Conservation (phyloP, 2,329 filamentous ascomycete genomes). For the Penicillium fuscoglaucum region DNA sequence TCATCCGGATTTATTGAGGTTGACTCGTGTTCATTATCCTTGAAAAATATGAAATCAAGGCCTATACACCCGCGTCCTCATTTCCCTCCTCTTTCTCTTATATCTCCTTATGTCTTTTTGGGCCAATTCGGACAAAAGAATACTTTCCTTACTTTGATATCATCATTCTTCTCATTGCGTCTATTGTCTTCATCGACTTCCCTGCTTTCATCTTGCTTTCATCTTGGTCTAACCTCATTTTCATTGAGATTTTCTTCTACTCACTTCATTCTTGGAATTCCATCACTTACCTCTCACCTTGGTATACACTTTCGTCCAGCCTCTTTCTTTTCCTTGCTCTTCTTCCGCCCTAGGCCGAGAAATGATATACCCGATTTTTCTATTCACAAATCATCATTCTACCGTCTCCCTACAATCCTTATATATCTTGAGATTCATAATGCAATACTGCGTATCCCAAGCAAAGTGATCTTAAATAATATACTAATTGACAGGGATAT, state of each 20-base stretch:
- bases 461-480: background rate
- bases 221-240: slow-evolving; percentile 1
- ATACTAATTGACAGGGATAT: background rate
- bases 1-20: background rate
- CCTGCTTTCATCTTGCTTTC: background rate
- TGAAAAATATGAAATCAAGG: background rate
- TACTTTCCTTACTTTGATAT: background rate
- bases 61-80: background rate
- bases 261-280: background rate
- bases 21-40: background rate
- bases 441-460: background rate
- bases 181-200: background rate
- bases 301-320: slow-evolving; percentile 2
- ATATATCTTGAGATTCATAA: background rate
- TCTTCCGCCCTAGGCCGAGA: slow-evolving; percentile 12
- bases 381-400: background rate
- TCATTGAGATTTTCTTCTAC: slow-evolving; percentile 12
- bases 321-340: slow-evolving; percentile 2
- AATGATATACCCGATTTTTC: slow-evolving; percentile 25
- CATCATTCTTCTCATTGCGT: background rate
- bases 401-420: background rate
- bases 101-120: background rate
- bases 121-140: background rate
- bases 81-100: background rate
- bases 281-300: slow-evolving; percentile 1